phyloP scores from a whole-genome alignment of 805 yeast genomes.

The Debaryomyces castellii region DNA sequence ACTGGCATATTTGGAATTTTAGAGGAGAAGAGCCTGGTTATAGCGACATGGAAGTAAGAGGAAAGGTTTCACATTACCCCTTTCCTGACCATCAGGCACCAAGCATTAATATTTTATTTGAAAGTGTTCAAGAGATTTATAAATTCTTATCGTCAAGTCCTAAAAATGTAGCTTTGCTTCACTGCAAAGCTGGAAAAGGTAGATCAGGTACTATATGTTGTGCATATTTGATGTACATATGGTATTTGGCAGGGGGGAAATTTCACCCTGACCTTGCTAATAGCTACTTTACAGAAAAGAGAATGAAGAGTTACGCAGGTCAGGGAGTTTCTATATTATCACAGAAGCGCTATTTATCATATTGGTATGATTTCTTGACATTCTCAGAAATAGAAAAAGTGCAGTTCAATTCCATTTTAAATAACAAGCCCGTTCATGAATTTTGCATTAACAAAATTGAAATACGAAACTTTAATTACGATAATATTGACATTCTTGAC shows the following conservation, averaged over 20 bases:
- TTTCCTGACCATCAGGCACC: conserved; percentile 82
- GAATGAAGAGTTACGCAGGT: conserved; percentile 59
- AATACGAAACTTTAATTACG: not conserved
- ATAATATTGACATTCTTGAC: not conserved
- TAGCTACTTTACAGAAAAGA: conserved; percentile 48
- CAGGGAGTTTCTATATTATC: conserved; percentile 70
- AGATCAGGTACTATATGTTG: conserved; percentile 78
- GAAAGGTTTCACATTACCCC: conserved; percentile 45
- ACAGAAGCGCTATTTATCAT: conserved; percentile 65
- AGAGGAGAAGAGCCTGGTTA: conserved; percentile 54
- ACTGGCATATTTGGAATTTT: conserved; percentile 77
- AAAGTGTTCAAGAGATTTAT: conserved; percentile 45
- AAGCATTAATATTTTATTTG: conserved; percentile 51
- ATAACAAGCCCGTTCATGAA: conserved; percentile 1
- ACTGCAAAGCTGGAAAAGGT: conserved; percentile 92
- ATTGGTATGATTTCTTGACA: conserved; percentile 38
- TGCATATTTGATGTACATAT: conserved; percentile 61
- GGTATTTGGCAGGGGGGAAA: conserved; percentile 2
- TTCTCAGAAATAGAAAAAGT: not conserved
- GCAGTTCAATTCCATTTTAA: conserved; percentile 6
- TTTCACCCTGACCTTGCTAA: conserved; percentile 36
- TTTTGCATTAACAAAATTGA: not conserved
- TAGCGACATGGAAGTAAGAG: conserved; percentile 35
- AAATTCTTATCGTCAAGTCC: conserved; percentile 33
- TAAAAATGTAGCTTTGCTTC: conserved; percentile 62